Evolutionary conservation across 768 basidiomycete genomes (phyloP).

Genomic region (Mycena leptocephala): DNA sequence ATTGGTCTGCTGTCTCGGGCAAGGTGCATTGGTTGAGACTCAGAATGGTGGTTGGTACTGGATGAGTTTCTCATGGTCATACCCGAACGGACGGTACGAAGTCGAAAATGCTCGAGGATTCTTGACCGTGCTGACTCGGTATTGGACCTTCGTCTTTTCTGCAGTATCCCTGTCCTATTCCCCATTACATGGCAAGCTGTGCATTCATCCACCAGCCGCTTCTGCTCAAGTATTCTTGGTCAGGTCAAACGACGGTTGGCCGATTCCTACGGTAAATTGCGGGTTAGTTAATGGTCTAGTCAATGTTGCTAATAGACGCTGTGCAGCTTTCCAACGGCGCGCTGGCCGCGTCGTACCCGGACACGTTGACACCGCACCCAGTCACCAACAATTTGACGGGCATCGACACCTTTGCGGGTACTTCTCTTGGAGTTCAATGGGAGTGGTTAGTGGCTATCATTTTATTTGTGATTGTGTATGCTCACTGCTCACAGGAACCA

Average conservation of each 20-base stretch:
- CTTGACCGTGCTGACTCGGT: not conserved
- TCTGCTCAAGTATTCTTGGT: not conserved
- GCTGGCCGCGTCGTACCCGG: slow-evolving; percentile 33
- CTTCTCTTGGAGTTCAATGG: slow-evolving; percentile 31
- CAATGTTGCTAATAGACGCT: not conserved
- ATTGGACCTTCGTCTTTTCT: not conserved
- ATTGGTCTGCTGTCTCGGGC: not conserved
- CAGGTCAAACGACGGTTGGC: slow-evolving; percentile 36
- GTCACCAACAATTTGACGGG: slow-evolving; percentile 25
- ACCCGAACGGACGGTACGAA: slow-evolving; percentile 31
- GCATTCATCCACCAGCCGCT: not conserved
- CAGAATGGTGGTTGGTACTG: slow-evolving; percentile 31
- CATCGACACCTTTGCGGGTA: slow-evolving; percentile 35
- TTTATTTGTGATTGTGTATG: not conserved
- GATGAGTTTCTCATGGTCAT: slow-evolving; percentile 36
- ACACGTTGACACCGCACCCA: slow-evolving; percentile 24
- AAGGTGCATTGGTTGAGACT: slow-evolving; percentile 34
- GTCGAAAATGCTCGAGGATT: not conserved
- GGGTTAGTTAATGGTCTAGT: not conserved
- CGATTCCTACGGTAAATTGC: slow-evolving; percentile 14
- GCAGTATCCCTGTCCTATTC: slow-evolving; percentile 31
- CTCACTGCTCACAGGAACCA: slow-evolving; percentile 27
- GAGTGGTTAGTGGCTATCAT: slow-evolving; percentile 29
- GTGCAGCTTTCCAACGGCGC: slow-evolving; percentile 32
- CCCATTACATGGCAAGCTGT: slow-evolving; percentile 37